Evolutionary conservation across 176 grass and related monocot genomes (phyloP).

Genomic region (Hordeum marinum): DNA sequence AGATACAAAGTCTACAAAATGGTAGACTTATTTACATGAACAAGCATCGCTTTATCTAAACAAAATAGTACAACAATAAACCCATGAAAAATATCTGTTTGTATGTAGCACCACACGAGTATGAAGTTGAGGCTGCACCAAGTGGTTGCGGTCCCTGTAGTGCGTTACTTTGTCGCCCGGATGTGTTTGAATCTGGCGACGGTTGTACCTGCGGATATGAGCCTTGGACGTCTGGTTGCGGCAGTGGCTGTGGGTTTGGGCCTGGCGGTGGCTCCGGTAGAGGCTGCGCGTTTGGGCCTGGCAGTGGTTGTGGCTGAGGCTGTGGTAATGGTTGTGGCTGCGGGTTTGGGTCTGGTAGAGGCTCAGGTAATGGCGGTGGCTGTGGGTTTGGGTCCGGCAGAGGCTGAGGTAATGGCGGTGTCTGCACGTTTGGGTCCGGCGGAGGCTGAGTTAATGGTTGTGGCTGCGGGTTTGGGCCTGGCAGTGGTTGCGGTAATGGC

Average conservation of each 20-base stretch:
- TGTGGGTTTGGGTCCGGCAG: too few relatives aligned
- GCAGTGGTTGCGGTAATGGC: background rate
- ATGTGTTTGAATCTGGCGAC: background rate
- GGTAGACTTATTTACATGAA: background rate
- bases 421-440: background rate
- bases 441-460: background rate
- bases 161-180: background rate
- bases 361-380: background rate
- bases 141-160: background rate
- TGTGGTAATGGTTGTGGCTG: background rate
- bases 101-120: background rate
- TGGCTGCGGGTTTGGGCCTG: background rate
- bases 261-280: fast-evolving
- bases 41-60: background rate
- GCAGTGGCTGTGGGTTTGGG: background rate
- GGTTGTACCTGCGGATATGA: background rate
- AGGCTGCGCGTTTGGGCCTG: background rate
- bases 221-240: background rate
- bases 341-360: too few relatives aligned
- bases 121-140: background rate
- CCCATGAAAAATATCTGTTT: background rate
- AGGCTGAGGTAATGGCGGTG: background rate
- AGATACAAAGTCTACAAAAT: too few relatives aligned
- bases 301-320: background rate
- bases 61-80: background rate